Conservation (phyloP, 768 basidiomycete genomes). For the Lentinula sp. region DNA sequence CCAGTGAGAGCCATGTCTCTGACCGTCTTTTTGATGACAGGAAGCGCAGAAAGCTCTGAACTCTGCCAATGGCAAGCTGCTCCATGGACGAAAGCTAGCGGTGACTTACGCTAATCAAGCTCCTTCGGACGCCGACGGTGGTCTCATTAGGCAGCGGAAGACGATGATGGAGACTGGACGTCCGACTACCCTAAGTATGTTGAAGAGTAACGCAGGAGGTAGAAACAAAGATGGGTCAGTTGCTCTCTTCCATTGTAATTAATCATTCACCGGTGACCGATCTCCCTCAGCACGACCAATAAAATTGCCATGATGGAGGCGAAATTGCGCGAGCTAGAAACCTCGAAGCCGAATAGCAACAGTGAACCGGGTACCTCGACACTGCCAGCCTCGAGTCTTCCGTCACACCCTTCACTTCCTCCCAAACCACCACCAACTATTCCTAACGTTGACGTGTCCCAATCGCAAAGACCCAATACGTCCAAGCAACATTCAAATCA, state of each 20-base stretch:
- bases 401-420: constrained; percentile 7
- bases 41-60: constrained; percentile 78
- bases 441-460: background rate
- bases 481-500: background rate
- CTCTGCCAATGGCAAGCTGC: constrained; percentile 67
- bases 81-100: constrained; percentile 82
- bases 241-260: background rate
- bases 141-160: constrained; percentile 25
- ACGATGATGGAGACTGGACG: constrained; percentile 51
- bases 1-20: background rate
- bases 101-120: constrained; percentile 94
- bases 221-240: constrained; percentile 47
- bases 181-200: constrained; percentile 82
- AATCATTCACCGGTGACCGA: background rate
- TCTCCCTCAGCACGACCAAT: constrained; percentile 58
- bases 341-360: constrained; percentile 22
- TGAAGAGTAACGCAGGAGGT: constrained; percentile 61
- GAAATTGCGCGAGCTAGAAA: constrained; percentile 78
- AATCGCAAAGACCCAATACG: background rate
- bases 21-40: constrained; percentile 30
- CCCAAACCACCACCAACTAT: background rate
- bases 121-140: constrained; percentile 33
- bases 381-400: constrained; percentile 5
- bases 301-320: constrained; percentile 98
- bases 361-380: background rate